These are phyloP conservation scores for Macrophomina tecta DNA, from an alignment of 2,329 filamentous ascomycete species.

Conservation along the genomic window DNA sequence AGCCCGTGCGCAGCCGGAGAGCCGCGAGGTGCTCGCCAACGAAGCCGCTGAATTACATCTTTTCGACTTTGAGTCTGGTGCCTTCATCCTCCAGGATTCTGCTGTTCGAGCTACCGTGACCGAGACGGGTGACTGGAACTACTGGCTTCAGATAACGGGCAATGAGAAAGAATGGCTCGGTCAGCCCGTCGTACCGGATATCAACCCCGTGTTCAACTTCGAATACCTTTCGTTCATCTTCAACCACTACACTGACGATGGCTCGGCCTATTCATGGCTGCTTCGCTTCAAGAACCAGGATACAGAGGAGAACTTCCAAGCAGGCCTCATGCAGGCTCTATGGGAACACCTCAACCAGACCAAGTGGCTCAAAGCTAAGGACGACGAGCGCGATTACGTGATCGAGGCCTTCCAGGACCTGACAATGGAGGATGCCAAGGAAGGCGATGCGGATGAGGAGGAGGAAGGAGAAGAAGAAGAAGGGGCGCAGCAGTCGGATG, in stretches of 20 bases:
- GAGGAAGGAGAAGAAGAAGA: slow-evolving; percentile 57
- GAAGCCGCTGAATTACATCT: slow-evolving; percentile 87
- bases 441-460: slow-evolving; percentile 61
- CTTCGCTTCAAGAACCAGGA: slow-evolving; percentile 86
- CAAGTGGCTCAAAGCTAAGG: slow-evolving; percentile 93
- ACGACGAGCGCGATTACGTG: slow-evolving; percentile 91
- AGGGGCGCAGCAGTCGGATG: slow-evolving; percentile 47
- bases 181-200: slow-evolving; percentile 82
- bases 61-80: slow-evolving; percentile 86
- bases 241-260: slow-evolving; percentile 90
- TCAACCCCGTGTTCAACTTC: slow-evolving; percentile 98
- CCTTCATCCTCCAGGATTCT: slow-evolving; percentile 81
- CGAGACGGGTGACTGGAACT: slow-evolving; percentile 89
- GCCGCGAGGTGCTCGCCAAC: slow-evolving; percentile 73
- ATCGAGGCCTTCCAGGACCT: slow-evolving; percentile 94
- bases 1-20: slow-evolving; percentile 66
- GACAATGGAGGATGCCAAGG: slow-evolving; percentile 80
- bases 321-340: slow-evolving; percentile 90
- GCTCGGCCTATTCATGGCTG: slow-evolving; percentile 93
- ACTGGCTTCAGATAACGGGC: slow-evolving; percentile 88
- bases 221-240: slow-evolving; percentile 99
- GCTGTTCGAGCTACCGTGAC: slow-evolving; percentile 79
- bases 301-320: slow-evolving; percentile 84
- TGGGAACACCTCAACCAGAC: slow-evolving; percentile 96
- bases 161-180: slow-evolving; percentile 83